These are phyloP conservation scores for Yamadazyma laniorum DNA, from an alignment of 805 yeast genomes.

Conservation along the genomic window DNA sequence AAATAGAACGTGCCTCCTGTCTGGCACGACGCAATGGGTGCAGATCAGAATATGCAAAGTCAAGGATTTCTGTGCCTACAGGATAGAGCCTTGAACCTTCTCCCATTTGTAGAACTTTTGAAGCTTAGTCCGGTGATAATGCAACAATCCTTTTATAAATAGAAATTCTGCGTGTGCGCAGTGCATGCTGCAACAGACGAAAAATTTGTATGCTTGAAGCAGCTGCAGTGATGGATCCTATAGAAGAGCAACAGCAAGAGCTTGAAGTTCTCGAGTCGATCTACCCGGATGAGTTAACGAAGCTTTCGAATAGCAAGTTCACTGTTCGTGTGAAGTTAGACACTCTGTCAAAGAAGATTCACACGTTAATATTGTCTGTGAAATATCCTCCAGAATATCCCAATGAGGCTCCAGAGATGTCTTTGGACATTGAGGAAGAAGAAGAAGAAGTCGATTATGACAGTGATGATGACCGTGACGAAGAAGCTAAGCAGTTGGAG, in stretches of 20 bases:
- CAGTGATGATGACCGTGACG: slow-evolving; percentile 38
- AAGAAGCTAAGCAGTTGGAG: slow-evolving; percentile 37
- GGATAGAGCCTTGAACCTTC: slow-evolving; percentile 10
- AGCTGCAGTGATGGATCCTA: slow-evolving; percentile 59
- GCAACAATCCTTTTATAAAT: too few species aligned
- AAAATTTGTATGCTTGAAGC: too few species aligned
- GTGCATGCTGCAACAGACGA: too few species aligned
- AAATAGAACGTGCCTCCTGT: slow-evolving; percentile 5
- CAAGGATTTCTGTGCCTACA: slow-evolving; percentile 53
- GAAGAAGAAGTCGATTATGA: slow-evolving; percentile 23
- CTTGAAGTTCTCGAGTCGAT: slow-evolving; percentile 85
- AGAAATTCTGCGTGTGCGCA: too few species aligned
- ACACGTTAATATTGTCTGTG: slow-evolving; percentile 57
- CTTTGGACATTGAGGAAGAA: slow-evolving; percentile 34
- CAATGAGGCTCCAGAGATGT: slow-evolving; percentile 66
- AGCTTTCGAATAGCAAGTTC: slow-evolving; percentile 36
- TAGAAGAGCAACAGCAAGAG: slow-evolving; percentile 86
- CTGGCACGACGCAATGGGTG: slow-evolving; percentile 72
- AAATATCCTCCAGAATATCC: slow-evolving; percentile 80
- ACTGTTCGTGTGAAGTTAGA: slow-evolving; percentile 64
- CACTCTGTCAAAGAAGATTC: slow-evolving; percentile 59
- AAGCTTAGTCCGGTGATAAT: too few species aligned
- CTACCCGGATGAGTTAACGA: slow-evolving; percentile 85
- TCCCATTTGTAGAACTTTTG: too few species aligned
- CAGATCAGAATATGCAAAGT: slow-evolving; percentile 72